Base-by-base conservation (phyloP, 1,139 yeast species). In the Kodamaea ohmeri region DNA sequence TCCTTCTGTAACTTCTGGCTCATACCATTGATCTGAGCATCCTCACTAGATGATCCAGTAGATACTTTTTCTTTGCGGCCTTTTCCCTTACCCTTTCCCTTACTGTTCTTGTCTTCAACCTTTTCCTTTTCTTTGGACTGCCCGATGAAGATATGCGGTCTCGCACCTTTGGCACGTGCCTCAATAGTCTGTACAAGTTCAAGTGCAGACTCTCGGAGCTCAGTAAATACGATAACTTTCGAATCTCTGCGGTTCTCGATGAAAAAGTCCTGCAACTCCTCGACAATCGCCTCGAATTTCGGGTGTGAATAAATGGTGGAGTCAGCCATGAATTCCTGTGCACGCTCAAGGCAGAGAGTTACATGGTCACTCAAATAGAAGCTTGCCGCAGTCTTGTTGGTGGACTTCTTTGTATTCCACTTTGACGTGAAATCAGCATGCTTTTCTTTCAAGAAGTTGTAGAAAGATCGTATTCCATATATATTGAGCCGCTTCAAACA, bases 71-170 rank as follows among this genome's bases (percentile, higher is more conserved):
- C 42, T 36, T 27, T 36, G 58, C 64, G 35, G 52, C 47, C 38
- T 61, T 40, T 63, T 53, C 34, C 39, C n/a, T 35, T 32, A 26
- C 35, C 36, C 44, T 25, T 45, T 71, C 46, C 67, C 71, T 24
- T 68, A 61, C 33, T 35, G 32, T 15, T 57, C 35, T 63, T 65
- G 1, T 60, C 73, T 40, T 78, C 82, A 50, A 80, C 79, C 28
- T 75, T 80, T 35, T 79, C 86, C 52, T 76, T 79, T 35, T 66
- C 73, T 42, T 62, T 65, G 0, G 76, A 62, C 43, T 94, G 99
- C 0, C 99, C 99, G 45, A 94, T 86, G 56, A 94, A 94, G 19
- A 92, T 78, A 56, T 88, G 96, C 0, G 98, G 87, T 38, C 76
- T 74, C 18, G 85, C 68, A 3, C 53, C 48, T 1, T 60, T 51